Conservation (phyloP, 352 stramenopile species). For the Thraustochytrium striatum region DNA sequence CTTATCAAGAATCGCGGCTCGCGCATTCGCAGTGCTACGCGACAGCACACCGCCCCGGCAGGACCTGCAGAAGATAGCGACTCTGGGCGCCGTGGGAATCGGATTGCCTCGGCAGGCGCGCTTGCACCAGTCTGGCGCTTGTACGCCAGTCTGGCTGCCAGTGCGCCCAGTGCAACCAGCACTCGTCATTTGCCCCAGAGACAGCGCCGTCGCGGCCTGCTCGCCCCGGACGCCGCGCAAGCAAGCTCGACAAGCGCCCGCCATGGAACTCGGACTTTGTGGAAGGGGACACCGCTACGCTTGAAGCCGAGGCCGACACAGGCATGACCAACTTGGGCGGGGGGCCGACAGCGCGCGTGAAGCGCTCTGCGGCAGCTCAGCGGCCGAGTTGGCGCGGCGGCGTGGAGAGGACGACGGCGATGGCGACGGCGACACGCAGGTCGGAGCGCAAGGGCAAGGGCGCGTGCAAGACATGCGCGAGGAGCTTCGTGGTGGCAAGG, state of each 20-base stretch:
- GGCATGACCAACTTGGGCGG: too few relatives aligned
- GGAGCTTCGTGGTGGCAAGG: conserved; percentile 5
- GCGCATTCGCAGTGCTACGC: conserved; percentile 1
- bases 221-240: background rate
- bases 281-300: too few relatives aligned
- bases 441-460: background rate
- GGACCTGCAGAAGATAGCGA: background rate
- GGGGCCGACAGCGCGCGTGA: too few relatives aligned
- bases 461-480: background rate
- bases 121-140: background rate
- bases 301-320: too few relatives aligned
- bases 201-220: too few relatives aligned
- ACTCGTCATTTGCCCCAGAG: background rate
- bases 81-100: too few relatives aligned
- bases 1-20: conserved; percentile 24
- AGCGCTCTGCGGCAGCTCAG: too few relatives aligned
- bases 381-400: too few relatives aligned
- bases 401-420: too few relatives aligned
- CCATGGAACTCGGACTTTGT: conserved; percentile 39
- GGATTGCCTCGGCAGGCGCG: too few relatives aligned
- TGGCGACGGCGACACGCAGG: too few relatives aligned
- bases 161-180: conserved; percentile 21
- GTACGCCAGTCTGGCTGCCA: conserved; percentile 28
- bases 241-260: background rate
- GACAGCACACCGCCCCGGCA: background rate